phyloP scores from a whole-genome alignment of 2,329 filamentous ascomycete genomes.

The Thielaviopsis punctulata region DNA sequence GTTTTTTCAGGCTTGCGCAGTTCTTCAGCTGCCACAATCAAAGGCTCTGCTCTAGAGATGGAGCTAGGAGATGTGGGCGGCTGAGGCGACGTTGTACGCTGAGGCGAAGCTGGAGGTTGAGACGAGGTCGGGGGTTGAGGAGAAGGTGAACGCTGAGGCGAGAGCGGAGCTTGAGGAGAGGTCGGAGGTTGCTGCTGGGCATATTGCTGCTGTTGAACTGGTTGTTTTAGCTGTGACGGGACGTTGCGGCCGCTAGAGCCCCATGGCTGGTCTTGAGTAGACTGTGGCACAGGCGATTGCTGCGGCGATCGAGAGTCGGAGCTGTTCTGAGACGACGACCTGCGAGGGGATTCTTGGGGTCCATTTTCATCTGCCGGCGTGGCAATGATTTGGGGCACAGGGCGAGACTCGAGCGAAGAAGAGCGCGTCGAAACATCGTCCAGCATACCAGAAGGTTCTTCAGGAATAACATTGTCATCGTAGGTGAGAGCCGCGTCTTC shows the following conservation, averaged over 20 bases:
- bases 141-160: background rate
- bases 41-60: slow-evolving; percentile 51
- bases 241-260: background rate
- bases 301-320: background rate
- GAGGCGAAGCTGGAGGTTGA: no score
- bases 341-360: background rate
- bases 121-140: background rate
- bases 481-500: slow-evolving; percentile 22
- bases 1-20: slow-evolving; percentile 49
- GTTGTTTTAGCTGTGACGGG: no score
- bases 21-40: slow-evolving; percentile 64
- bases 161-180: no score
- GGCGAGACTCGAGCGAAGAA: slow-evolving; percentile 11
- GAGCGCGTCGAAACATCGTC: background rate
- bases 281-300: background rate
- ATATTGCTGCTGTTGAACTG: background rate
- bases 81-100: slow-evolving; percentile 25
- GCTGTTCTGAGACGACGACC: background rate
- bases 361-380: slow-evolving; percentile 30
- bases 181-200: background rate
- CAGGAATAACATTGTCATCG: background rate
- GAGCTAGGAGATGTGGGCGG: slow-evolving; percentile 46
- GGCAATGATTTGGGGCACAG: slow-evolving; percentile 46
- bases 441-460: background rate
- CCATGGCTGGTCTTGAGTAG: background rate